These are phyloP conservation scores for Schoenoplectus tabernaemontani DNA, from an alignment of 202 grass and related monocot species.

Conservation along the genomic window DNA sequence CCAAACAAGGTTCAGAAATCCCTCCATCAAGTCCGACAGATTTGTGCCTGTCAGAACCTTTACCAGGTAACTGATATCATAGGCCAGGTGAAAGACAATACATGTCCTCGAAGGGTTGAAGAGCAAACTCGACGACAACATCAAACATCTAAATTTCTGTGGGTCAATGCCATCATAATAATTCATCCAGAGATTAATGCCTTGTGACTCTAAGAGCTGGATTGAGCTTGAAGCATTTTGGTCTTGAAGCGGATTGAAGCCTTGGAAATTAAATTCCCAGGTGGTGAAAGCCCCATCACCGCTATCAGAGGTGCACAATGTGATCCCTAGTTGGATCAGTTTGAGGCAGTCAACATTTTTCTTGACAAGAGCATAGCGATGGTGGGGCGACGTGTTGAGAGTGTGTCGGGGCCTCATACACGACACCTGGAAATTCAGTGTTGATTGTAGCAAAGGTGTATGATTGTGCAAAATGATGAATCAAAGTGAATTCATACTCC, in stretches of 20 bases:
- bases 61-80: constrained; percentile 47
- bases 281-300: neutral
- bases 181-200: too few relatives aligned
- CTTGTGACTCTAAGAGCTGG: too few relatives aligned
- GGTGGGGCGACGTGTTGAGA: constrained; percentile 2
- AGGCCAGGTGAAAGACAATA: constrained; percentile 32
- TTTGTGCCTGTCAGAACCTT: constrained; percentile 25
- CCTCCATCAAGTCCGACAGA: constrained; percentile 18
- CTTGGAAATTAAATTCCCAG: constrained; percentile 50
- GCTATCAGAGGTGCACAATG: constrained; percentile 11
- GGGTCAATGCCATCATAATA: too few relatives aligned
- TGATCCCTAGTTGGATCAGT: constrained; percentile 35
- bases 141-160: too few relatives aligned
- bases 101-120: too few relatives aligned
- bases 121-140: too few relatives aligned
- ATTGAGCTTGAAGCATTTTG: too few relatives aligned
- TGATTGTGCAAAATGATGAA: neutral
- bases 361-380: constrained; percentile 32
- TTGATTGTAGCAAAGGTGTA: constrained; percentile 28
- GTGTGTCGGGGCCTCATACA: neutral
- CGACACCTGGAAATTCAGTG: constrained; percentile 33
- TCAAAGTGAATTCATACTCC: neutral
- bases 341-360: constrained; percentile 35
- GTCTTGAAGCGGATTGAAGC: constrained; percentile 18
- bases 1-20: constrained; percentile 13